A percentile compares a stretch with the other conserved stretches of the same genome.
phyloP scores from a whole-genome alignment of 306 rosid genomes.

The Quercus agrifolia region DNA sequence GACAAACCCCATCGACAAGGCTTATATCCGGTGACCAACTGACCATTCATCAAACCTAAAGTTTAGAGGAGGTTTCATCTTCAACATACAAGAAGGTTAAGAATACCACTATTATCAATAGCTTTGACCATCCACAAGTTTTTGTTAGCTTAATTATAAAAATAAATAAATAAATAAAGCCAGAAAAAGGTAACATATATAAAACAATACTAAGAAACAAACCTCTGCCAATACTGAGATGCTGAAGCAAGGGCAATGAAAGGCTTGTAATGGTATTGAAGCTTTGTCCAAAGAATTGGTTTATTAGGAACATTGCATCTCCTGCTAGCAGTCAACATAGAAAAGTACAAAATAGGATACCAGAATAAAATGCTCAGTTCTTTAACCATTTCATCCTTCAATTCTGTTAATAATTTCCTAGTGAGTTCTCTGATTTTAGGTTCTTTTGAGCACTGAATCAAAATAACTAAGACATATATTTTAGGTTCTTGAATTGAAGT shows the following conservation, averaged over 20 bases:
- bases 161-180: background rate
- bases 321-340: no score
- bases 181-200: background rate
- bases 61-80: background rate
- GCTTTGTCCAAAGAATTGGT: background rate
- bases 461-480: no score
- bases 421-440: no score
- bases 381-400: no score
- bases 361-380: background rate
- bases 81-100: background rate
- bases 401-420: no score
- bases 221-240: background rate
- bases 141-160: background rate
- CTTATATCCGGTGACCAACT: no score
- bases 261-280: background rate
- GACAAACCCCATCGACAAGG: no score
- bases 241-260: background rate
- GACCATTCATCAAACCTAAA: background rate
- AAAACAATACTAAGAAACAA: background rate
- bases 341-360: no score
- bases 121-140: background rate
- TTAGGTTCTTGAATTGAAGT: no score
- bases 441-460: no score
- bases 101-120: background rate
- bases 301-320: no score